Evolutionary conservation across 495 filamentous ascomycete species (phyloP).

Genomic region (Hypoxylon lienhwacheense): DNA sequence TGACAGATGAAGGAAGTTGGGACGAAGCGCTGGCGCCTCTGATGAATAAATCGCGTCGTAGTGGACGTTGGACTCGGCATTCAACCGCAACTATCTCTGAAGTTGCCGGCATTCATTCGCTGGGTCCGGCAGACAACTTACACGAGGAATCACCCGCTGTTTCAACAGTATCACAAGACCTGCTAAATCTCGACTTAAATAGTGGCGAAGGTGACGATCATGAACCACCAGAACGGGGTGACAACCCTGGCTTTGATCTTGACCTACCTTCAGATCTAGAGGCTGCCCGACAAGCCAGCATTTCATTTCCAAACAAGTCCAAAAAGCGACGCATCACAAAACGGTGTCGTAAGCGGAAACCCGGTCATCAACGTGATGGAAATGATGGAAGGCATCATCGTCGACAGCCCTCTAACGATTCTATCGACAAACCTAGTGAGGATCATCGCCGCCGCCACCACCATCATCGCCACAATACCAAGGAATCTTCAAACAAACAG

Average conservation of each 20-base stretch:
- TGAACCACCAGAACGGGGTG: slow-evolving; percentile 37
- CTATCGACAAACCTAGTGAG: slow-evolving; percentile 38
- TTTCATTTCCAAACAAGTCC: slow-evolving; percentile 50
- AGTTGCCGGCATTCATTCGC: slow-evolving; percentile 23
- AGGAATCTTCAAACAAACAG: slow-evolving; percentile 19
- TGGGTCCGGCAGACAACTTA: slow-evolving; percentile 34
- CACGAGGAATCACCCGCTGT: slow-evolving; percentile 48
- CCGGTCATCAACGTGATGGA: slow-evolving; percentile 32
- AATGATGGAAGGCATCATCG: slow-evolving; percentile 32
- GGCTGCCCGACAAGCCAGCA: slow-evolving; percentile 46
- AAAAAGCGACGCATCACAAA: slow-evolving; percentile 50
- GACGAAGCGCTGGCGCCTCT: slow-evolving; percentile 73
- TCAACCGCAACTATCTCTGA: slow-evolving; percentile 40
- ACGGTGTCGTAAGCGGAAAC: slow-evolving; percentile 47
- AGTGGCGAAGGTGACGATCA: slow-evolving; percentile 44
- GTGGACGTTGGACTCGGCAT: slow-evolving; percentile 47
- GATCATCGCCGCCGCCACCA: slow-evolving; percentile 30
- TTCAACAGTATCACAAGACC: slow-evolving; percentile 43
- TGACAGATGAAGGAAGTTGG: slow-evolving; percentile 67
- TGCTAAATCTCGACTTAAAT: slow-evolving; percentile 48
- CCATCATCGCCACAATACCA: slow-evolving; percentile 28
- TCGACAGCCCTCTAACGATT: slow-evolving; percentile 39
- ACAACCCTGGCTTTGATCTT: slow-evolving; percentile 38
- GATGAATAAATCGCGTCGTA: slow-evolving; percentile 41
- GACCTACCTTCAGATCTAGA: slow-evolving; percentile 47